Evolutionary conservation across 2,329 filamentous ascomycete genomes (phyloP).

Genomic region (Pyricularia sp.): DNA sequence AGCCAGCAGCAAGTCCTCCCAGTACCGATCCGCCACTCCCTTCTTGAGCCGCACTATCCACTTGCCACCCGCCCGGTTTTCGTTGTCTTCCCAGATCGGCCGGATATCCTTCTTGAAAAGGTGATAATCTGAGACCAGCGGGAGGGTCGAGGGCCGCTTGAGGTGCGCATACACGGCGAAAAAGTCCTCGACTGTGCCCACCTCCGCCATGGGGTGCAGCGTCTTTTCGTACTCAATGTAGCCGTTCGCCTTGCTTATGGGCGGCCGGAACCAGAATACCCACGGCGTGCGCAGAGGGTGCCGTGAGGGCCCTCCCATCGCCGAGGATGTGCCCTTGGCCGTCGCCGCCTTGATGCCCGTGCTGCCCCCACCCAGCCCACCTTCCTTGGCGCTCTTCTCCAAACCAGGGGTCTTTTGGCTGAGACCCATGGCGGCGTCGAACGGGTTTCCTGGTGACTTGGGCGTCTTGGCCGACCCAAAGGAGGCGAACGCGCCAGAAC

Average conservation of each 20-base stretch:
- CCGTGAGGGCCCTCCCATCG: constrained; percentile 21
- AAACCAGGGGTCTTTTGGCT: constrained; percentile 42
- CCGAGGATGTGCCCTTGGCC: constrained; percentile 18
- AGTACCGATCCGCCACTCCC: constrained; percentile 91
- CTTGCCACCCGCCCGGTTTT: constrained; percentile 93
- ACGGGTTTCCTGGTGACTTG: constrained; percentile 72
- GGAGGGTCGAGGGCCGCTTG: constrained; percentile 78
- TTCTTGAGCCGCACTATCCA: constrained; percentile 98
- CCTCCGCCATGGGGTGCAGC: constrained; percentile 73
- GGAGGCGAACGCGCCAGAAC: constrained; percentile 93
- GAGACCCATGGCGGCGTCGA: constrained; percentile 61
- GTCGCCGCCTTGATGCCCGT: constrained; percentile 17
- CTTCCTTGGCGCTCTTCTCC: constrained; percentile 54
- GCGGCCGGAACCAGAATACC: constrained; percentile 96
- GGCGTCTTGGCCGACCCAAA: constrained; percentile 82
- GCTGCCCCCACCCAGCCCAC: constrained; percentile 17
- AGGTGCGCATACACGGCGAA: constrained; percentile 84
- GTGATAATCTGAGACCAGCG: constrained; percentile 93
- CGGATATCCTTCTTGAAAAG: constrained; percentile 95
- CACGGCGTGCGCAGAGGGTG: constrained; percentile 75
- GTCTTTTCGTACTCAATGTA: constrained; percentile 94
- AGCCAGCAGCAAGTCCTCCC: constrained; percentile 87
- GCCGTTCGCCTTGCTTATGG: constrained; percentile 87
- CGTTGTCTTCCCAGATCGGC: constrained; percentile 97
- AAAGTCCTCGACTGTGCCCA: constrained; percentile 81